Evolutionary conservation across 2,329 filamentous ascomycete species (phyloP), one percentile per base, ranked within the genome.

Genomic region (Aspergillus chevalieri): DNA sequence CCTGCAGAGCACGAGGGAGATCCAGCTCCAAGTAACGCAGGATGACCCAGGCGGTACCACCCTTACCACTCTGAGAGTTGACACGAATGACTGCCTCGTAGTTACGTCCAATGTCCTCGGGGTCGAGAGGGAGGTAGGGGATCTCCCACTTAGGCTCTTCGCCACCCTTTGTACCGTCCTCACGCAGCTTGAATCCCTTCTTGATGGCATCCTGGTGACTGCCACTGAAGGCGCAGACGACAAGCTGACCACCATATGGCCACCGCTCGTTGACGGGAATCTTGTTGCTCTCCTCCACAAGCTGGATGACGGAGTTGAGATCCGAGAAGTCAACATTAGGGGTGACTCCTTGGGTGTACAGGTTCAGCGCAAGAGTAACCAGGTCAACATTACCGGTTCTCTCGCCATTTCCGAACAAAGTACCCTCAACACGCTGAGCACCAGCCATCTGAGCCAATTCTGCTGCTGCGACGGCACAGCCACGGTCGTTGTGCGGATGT

Each of bases 51-150:
- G 92, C 91, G 52, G 89, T 85, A 60, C 93, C 93, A 53, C 92
- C 92, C 75, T 98, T 97, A 57, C 92, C 92, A 61, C 84, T 89
- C 69, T 97, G 92, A 15, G 89, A 95, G 77, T 97, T 98, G 80
- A 97, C 92, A 52, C 92, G 87, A 66, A 97, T 97, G 65, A 97
- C 87, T 51, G 92, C 92, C 73, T 97, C 91, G 80, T 97, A 97
- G n/a, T 85, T 96, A 50, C 92, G 84, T 46, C 92, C 92, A 56
- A 97, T 95, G 64, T 97, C 92, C 64, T 87, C 80, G 4, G 92
- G 92, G 64, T 97, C 92, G 61, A 97, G 80, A 10, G 92, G 92
- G 44, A 97, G 84, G 66, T 97, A 97, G 0, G 92, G 92, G 36
- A 96, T 79, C 59, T 87, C 76, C 92, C 92, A 97, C 38, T 73